phyloP scores from a whole-genome alignment of 2,329 filamentous ascomycete genomes.

The Colletotrichum echinochloae region DNA sequence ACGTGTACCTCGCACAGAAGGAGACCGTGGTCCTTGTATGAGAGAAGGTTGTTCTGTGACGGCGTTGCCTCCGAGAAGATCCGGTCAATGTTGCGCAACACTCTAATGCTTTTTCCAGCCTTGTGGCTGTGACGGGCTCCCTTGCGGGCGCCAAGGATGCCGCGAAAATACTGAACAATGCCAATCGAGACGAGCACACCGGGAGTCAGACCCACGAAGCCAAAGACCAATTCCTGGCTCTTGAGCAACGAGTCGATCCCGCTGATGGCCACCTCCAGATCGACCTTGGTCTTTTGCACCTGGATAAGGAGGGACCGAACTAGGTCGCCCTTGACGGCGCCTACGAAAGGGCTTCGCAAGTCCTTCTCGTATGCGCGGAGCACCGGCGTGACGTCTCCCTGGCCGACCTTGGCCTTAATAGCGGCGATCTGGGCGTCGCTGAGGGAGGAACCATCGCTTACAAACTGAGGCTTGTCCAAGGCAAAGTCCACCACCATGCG shows the following conservation, averaged over 20 bases:
- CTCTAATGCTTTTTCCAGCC: constrained; percentile 78
- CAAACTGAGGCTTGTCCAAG: constrained; percentile 78
- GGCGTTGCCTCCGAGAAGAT: constrained; percentile 77
- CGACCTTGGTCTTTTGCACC: constrained; percentile 98
- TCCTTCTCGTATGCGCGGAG: constrained; percentile 93
- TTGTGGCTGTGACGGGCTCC: constrained; percentile 74
- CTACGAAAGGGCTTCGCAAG: constrained; percentile 82
- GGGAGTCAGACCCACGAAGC: constrained; percentile 94
- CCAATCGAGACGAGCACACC: constrained; percentile 88
- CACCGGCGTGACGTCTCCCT: constrained; percentile 94
- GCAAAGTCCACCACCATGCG: constrained; percentile 99
- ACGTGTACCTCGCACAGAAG: constrained; percentile 91
- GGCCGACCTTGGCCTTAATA: constrained; percentile 83
- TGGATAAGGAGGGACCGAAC: constrained; percentile 93
- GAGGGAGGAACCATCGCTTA: constrained; percentile 62
- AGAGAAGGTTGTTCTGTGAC: constrained; percentile 78
- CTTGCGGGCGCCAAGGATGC: constrained; percentile 76
- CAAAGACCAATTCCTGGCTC: constrained; percentile 97
- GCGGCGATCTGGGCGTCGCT: constrained; percentile 77
- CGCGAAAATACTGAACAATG: constrained; percentile 77
- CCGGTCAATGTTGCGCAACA: constrained; percentile 89
- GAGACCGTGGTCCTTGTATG: constrained; percentile 92
- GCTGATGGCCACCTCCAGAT: constrained; percentile 94
- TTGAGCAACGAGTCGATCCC: constrained; percentile 95
- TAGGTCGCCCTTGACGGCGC: constrained; percentile 86